Evolutionary conservation across 2,329 filamentous ascomycete genomes (phyloP).

Genomic region (Coniochaeta sp.): DNA sequence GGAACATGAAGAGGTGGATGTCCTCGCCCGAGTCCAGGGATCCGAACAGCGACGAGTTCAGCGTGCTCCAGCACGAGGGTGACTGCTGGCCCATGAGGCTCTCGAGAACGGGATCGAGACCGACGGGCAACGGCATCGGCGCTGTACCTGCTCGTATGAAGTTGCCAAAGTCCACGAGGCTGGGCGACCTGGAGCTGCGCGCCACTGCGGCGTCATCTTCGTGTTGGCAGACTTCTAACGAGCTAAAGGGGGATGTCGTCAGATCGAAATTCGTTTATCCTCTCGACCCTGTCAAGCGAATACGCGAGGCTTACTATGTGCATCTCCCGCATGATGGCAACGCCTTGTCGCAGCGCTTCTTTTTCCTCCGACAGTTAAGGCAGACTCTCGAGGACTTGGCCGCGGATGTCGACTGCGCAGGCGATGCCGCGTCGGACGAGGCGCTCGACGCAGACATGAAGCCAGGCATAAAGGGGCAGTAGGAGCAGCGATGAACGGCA

Average conservation of each 20-base stretch:
- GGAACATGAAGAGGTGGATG: conserved; percentile 17
- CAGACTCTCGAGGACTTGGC: conserved; percentile 19
- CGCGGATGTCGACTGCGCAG: conserved; percentile 1
- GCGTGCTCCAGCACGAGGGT: conserved; percentile 6
- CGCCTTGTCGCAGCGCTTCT: conserved; percentile 21
- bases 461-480: background rate
- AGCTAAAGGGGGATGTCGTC: conserved; percentile 10
- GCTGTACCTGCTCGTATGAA: background rate
- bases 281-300: background rate
- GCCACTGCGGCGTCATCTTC: conserved; percentile 15
- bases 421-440: conserved; percentile 13
- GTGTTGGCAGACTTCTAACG: conserved; percentile 17
- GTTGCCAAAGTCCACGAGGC: conserved; percentile 7
- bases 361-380: conserved; percentile 19
- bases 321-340: conserved; percentile 20
- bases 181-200: conserved; percentile 2
- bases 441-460: conserved; percentile 11
- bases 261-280: background rate
- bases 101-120: conserved; percentile 11
- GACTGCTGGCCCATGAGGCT: conserved; percentile 4
- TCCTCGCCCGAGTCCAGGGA: conserved; percentile 18
- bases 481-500: background rate
- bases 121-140: conserved; percentile 6
- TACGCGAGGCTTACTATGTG: conserved; percentile 16
- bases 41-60: conserved; percentile 15